Conservation (phyloP, 495 filamentous ascomycete genomes). For the Aspergillus campestris region DNA sequence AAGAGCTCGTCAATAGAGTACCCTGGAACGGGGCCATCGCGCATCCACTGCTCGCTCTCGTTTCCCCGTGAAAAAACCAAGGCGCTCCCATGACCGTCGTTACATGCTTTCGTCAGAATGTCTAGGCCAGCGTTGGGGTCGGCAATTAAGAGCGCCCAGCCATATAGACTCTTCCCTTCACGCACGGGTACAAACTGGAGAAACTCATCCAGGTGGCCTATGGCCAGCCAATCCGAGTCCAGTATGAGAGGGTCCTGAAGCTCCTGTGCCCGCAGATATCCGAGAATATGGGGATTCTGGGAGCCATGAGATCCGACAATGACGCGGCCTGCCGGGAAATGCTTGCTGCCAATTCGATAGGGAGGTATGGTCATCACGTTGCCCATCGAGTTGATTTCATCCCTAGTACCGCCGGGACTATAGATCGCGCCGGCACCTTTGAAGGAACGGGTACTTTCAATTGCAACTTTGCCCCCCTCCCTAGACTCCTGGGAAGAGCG, state of each 20-base stretch:
- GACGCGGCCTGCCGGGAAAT: slow-evolving; percentile 2
- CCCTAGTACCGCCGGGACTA: too few species aligned
- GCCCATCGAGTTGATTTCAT: slow-evolving; percentile 2
- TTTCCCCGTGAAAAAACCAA: too few species aligned
- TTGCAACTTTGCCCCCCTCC: neutral
- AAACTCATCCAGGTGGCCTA: slow-evolving; percentile 6
- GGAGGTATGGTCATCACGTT: slow-evolving; percentile 5
- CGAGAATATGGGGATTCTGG: neutral
- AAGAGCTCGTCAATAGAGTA: neutral
- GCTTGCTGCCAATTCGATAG: neutral
- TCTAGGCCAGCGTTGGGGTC: neutral
- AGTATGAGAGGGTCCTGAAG: slow-evolving; percentile 2
- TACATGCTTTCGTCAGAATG: neutral
- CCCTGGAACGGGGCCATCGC: neutral
- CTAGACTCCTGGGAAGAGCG: slow-evolving; percentile 2
- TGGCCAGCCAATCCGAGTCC: slow-evolving; percentile 2
- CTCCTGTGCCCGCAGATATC: neutral
- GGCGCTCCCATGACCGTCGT: neutral
- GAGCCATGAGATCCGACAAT: slow-evolving; percentile 1
- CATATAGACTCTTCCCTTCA: too few species aligned
- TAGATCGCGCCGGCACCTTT: too few species aligned
- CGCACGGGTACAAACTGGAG: slow-evolving; percentile 6
- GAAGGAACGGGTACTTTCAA: too few species aligned
- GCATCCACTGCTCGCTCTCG: too few species aligned
- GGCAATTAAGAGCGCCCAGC: slow-evolving; percentile 3